A percentile compares a stretch with the other conserved stretches of the same genome.
Evolutionary conservation across 192 early-diverging fungal genomes (phyloP).

Genomic region (Chytriomyces sp.): DNA sequence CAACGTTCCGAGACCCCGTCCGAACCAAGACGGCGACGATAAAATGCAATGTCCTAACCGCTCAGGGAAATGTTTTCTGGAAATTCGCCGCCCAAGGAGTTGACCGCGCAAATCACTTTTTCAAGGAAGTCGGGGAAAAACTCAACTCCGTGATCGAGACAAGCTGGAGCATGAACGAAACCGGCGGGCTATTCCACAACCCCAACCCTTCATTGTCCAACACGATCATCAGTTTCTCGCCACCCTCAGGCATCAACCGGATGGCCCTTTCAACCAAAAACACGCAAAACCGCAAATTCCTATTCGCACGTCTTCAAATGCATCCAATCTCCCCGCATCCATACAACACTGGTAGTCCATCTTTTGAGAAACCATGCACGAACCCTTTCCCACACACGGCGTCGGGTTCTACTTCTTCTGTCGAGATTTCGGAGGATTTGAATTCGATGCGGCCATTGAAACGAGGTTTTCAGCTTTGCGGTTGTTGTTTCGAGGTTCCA

Average conservation of each 20-base stretch:
- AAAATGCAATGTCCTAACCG: conserved; percentile 61
- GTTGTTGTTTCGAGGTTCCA: conserved; percentile 48
- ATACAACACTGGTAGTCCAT: conserved; percentile 75
- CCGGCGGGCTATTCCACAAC: conserved; percentile 67
- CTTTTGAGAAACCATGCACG: conserved; percentile 78
- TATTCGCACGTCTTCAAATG: conserved; percentile 69
- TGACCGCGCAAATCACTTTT: background rate
- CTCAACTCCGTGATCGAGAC: conserved; percentile 66
- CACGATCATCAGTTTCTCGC: conserved; percentile 77
- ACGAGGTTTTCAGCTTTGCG: conserved; percentile 6
- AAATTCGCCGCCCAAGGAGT: conserved; percentile 77
- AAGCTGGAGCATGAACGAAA: conserved; percentile 54
- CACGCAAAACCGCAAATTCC: conserved; percentile 79
- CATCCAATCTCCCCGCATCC: conserved; percentile 63
- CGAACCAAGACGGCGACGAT: conserved; percentile 82
- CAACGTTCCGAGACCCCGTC: conserved; percentile 73
- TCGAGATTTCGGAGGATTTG: conserved; percentile 69
- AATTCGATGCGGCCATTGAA: conserved; percentile 53
- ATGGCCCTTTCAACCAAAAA: conserved; percentile 79
- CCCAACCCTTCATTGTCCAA: conserved; percentile 82
- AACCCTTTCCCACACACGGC: conserved; percentile 80
- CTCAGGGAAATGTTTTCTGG: conserved; percentile 86
- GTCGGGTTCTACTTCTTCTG: conserved; percentile 76
- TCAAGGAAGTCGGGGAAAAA: background rate
- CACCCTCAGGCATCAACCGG: conserved; percentile 61